A percentile compares a stretch with the other conserved stretches of the same genome.
Conservation (phyloP, 257 asterid genomes). For the Primulina huaijiensis region DNA sequence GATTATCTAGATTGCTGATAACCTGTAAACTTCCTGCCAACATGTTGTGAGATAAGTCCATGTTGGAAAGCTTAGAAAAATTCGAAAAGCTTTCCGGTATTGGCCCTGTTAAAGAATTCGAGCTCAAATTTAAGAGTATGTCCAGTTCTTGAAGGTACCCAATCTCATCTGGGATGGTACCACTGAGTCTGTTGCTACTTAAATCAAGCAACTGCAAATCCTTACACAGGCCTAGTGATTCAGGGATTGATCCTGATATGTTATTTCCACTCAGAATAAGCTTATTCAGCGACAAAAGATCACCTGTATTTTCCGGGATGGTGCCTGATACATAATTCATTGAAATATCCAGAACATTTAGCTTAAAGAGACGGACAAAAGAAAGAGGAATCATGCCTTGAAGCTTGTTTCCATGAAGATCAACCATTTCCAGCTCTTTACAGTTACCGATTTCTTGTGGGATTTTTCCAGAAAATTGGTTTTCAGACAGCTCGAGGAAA, state of each 20-base stretch:
- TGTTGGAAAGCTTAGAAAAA: slow-evolving; percentile 61
- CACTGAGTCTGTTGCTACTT: slow-evolving; percentile 46
- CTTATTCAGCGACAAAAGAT: slow-evolving; percentile 55
- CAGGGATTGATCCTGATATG: slow-evolving; percentile 51
- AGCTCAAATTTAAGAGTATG: slow-evolving; percentile 59
- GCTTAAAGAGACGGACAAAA: slow-evolving; percentile 41
- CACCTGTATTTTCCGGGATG: slow-evolving; percentile 53
- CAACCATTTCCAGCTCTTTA: slow-evolving; percentile 56
- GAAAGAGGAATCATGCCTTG: slow-evolving; percentile 58
- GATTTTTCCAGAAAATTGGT: slow-evolving; percentile 48
- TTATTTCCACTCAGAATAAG: slow-evolving; percentile 51
- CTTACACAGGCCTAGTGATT: slow-evolving; percentile 50
- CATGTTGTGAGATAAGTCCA: slow-evolving; percentile 71
- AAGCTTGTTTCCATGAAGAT: slow-evolving; percentile 56
- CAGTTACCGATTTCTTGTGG: slow-evolving; percentile 63
- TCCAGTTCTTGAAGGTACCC: slow-evolving; percentile 55
- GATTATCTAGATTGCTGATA: slow-evolving; percentile 56
- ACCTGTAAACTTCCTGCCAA: slow-evolving; percentile 54
- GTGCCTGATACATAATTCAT: slow-evolving; percentile 51
- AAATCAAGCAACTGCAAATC: slow-evolving; percentile 66
- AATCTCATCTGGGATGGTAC: slow-evolving; percentile 59
- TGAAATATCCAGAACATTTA: slow-evolving; percentile 64
- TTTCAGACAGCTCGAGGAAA: slow-evolving; percentile 65
- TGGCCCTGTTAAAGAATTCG: slow-evolving; percentile 44
- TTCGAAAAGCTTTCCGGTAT: slow-evolving; percentile 62